Evolutionary conservation across 352 stramenopile species (phyloP), one percentile per base, ranked within the genome.

Genomic region (Globisporangium acanthophoron): DNA sequence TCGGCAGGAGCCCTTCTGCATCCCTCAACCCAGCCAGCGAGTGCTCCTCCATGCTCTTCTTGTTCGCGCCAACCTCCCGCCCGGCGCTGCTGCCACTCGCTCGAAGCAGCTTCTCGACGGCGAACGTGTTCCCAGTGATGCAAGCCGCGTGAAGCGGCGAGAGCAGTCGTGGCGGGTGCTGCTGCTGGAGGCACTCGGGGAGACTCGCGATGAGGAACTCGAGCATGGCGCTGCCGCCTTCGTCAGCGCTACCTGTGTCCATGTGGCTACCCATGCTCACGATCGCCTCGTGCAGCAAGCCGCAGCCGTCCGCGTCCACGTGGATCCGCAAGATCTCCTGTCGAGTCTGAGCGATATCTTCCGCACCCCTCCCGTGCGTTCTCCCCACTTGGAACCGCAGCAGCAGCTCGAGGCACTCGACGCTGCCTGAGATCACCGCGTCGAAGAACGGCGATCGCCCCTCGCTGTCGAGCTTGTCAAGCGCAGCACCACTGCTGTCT

Each of bases 361-460:
- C 24, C 16, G 18, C 35, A 24, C 9, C 2, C 2, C 35, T 12
- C 35, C 8, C 7, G 11, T 15, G 35, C 35, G 35, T 5, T 15
- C 35, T 40, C 35, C 35, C 35, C 8, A 15, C 35, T 3, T 16
- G 7, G 15, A 5, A 40, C 9, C 54, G 41, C 20, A 73, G 21
- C 33, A 73, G 47, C 41, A 64, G 46, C 44, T 50, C 52, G 12
- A 60, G 16, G n/a, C 54, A 61, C 13, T 55, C 43, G 3, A 62
- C 33, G 18, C 62, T 71, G 5, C 49, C 56, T n/a, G 59, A 58
- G n/a, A 54, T 52, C 0, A 58, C 63, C 1, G 66, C 63, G 24
- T 71, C 63, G 40, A 70, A 67, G 45, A 71, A 63, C 31, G 54
- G 53, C 8, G 59, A 45, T 2, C 58, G 58, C 3, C 52, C 52